Percentiles rank a stretch among this genome's conserved stretches.
Evolutionary conservation across 2,329 filamentous ascomycete species (phyloP).

Genomic region (Sporothrix dimorphospora): DNA sequence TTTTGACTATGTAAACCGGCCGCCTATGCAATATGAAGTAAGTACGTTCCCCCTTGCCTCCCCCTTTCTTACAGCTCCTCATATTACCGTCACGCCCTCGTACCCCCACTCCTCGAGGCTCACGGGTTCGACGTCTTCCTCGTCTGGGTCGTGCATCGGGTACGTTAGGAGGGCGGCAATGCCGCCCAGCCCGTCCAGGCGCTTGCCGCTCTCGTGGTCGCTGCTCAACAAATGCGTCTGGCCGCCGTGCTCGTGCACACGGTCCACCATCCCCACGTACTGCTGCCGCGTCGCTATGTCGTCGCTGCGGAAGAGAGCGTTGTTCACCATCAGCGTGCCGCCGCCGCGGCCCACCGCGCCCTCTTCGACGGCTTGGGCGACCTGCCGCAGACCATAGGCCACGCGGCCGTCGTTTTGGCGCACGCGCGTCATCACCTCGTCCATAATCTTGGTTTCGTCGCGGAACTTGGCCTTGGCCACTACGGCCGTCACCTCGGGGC

Average conservation of each 20-base stretch:
- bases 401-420: constrained; percentile 84
- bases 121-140: constrained; percentile 46
- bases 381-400: constrained; percentile 85
- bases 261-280: constrained; percentile 85
- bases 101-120: constrained; percentile 33
- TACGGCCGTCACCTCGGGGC: constrained; percentile 73
- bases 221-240: constrained; percentile 89
- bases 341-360: constrained; percentile 88
- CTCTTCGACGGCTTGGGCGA: constrained; percentile 79
- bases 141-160: constrained; percentile 76
- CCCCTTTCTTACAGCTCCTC: constrained; percentile 25
- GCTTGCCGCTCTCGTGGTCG: constrained; percentile 89
- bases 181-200: constrained; percentile 80
- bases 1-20: not conserved
- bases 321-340: constrained; percentile 82
- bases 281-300: constrained; percentile 74
- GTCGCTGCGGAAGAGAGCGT: constrained; percentile 82
- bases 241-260: constrained; percentile 82
- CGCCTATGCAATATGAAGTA: not conserved
- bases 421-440: constrained; percentile 76
- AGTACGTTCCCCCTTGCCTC: not conserved
- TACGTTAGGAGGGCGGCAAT: constrained; percentile 91
- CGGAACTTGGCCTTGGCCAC: constrained; percentile 88
- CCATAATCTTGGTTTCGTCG: constrained; percentile 80
- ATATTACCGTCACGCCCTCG: constrained; percentile 37